Base-by-base conservation (phyloP, 805 yeast genomes). In the Yamadazyma philogaea region DNA sequence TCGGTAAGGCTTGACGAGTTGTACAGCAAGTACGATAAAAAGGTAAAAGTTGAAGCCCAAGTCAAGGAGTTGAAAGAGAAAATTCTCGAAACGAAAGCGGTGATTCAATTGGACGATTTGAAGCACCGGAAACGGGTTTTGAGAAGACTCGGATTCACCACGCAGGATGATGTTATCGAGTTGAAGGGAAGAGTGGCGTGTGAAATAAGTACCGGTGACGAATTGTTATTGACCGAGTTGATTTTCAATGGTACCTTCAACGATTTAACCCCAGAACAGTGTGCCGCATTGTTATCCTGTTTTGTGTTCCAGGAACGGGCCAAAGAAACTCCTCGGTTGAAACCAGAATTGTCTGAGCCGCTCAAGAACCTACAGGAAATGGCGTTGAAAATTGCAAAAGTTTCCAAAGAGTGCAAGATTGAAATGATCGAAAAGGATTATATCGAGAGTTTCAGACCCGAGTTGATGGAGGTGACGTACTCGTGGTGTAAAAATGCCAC, bases 401-500 rank as follows among this genome's bases (percentile, higher is more conserved):
- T 89, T 10, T 85, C 87, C 51, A 82, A 79, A 52, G 98, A 93
- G 60, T 84, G 91, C 61, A 90, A 93, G 66, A 74, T 93, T 39
- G 97, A 91, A 47, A 71, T 93, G 37, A 83, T 81, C 6, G 98
- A 91, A 59, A 87, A 88, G 56, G 98, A 90, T 44, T 93, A 93
- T 58, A 84, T 93, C 31, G 96, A 89, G 59, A 76, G 84, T 20
- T 95, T 93, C 71, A 81, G 95, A 65, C 84, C 89, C 15, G 96
- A 93, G 59, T 74, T 93, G 47, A 91, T 93, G 98, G 98, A 90
- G 61, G 97, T 93, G 39, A 96, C 93, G 1, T 88, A 70, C 63
- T 86, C 91, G 37, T 93, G 99, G 99, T 88, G 96, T 63, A 83
- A 84, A 59, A 98, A 98, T 15, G 96, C 96, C 6, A 72, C 93